A percentile compares a stretch with the other conserved stretches of the same genome.
Evolutionary conservation across 345 rosid species (phyloP).

Genomic region (Syzygium aqueum): DNA sequence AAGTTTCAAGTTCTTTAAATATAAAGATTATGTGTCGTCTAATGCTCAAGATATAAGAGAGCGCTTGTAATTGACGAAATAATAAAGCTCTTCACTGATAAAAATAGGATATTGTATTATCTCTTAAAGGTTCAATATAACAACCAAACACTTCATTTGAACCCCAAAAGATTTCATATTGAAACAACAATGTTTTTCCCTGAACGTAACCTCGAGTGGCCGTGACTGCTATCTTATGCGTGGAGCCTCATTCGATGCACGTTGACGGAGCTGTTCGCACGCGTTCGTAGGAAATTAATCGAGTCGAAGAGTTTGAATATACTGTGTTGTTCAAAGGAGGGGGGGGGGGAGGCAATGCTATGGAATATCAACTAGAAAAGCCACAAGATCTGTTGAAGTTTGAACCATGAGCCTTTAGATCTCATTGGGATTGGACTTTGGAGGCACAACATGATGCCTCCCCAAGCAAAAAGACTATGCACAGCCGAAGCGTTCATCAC

Average conservation of each 20-base stretch:
- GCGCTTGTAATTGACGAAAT: not conserved
- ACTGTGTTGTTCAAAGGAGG: not conserved
- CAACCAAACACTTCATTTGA: not conserved
- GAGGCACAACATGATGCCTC: not conserved
- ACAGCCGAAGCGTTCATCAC: not conserved
- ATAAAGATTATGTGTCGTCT: not conserved
- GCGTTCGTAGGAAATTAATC: not conserved
- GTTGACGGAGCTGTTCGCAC: not conserved
- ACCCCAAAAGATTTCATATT: not conserved
- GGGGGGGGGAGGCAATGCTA: not conserved
- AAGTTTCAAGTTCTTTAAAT: not conserved
- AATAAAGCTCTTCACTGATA: not conserved
- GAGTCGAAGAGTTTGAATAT: not conserved
- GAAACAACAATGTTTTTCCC: not conserved
- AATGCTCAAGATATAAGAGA: not conserved
- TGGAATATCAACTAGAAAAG: not conserved
- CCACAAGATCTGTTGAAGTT: not conserved
- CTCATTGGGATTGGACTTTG: not conserved
- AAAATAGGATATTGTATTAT: not conserved
- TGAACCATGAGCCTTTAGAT: not conserved
- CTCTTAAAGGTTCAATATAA: not conserved
- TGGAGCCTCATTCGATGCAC: not conserved
- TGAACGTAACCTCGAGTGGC: not conserved
- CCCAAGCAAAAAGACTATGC: not conserved
- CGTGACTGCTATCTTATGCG: fast-evolving